phyloP scores from a whole-genome alignment of 345 rosid genomes.

The Dovyalis caffra region DNA sequence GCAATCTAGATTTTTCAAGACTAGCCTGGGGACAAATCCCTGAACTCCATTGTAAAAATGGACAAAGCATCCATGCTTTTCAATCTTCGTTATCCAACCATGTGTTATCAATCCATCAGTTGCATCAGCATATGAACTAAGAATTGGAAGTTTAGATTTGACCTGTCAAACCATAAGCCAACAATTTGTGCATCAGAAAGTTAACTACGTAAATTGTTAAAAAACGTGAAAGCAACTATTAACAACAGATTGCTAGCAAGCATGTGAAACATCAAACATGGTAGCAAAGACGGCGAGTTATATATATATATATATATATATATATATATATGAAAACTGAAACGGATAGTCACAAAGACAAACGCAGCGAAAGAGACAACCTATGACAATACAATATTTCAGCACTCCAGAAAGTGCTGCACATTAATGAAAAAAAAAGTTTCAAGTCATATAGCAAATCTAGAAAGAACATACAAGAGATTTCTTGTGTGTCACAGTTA shows the following conservation, averaged over 20 bases:
- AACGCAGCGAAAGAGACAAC: not conserved
- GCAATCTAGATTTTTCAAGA: conserved; percentile 17
- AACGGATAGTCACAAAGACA: not conserved
- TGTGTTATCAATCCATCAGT: conserved; percentile 73
- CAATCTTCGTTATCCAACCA: conserved; percentile 98
- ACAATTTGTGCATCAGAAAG: conserved; percentile 4
- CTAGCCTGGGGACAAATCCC: conserved; percentile 86
- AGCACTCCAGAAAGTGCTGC: not conserved
- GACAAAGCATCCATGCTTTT: conserved; percentile 90
- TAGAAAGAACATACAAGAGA: conserved; percentile 86
- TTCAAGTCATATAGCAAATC: not conserved
- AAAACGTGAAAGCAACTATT: not conserved
- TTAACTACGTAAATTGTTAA: not conserved
- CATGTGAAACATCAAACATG: not conserved
- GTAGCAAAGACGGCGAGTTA: not conserved
- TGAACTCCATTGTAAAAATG: conserved; percentile 97
- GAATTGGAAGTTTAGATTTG: conserved; percentile 77
- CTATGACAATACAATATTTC: not conserved
- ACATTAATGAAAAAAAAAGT: not conserved
- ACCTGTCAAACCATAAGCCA: conserved; percentile 53
- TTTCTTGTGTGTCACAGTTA: conserved; percentile 93
- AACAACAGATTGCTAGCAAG: not conserved
- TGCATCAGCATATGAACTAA: conserved; percentile 86
- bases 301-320: too few species aligned
- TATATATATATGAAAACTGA: too few species aligned